Conservation (phyloP, 306 rosid species). For the Vigna radiata region DNA sequence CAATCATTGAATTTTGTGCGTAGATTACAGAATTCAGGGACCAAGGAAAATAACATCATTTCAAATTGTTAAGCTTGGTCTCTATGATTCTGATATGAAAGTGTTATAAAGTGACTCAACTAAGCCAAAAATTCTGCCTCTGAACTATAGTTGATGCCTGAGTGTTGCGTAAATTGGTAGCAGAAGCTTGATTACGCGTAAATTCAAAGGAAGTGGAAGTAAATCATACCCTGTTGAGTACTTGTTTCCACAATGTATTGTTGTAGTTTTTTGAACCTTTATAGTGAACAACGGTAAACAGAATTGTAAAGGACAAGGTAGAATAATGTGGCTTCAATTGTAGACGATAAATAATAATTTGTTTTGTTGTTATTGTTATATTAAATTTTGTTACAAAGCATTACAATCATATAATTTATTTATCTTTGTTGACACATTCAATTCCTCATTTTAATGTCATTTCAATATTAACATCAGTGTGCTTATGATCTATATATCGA, state of each 20-base stretch:
- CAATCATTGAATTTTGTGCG: conserved; percentile 34
- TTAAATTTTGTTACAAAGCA: no score
- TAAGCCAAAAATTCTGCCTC: no score
- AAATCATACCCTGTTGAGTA: conserved; percentile 1
- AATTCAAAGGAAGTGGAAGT: conserved; percentile 16
- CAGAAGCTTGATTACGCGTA: neutral
- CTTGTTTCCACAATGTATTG: no score
- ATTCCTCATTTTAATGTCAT: no score
- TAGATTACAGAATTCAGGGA: conserved; percentile 36
- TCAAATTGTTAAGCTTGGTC: conserved; percentile 9
- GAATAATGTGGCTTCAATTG: conserved; percentile 45
- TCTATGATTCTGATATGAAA: conserved; percentile 11
- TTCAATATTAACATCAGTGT: no score
- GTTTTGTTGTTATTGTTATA: no score
- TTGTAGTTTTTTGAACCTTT: neutral
- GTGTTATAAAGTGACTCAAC: conserved; percentile 17
- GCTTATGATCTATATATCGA: no score
- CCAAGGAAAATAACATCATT: conserved; percentile 30
- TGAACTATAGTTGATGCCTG: no score
- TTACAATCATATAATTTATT: no score
- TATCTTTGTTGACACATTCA: no score
- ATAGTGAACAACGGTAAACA: conserved; percentile 41
- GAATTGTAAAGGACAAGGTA: conserved; percentile 32
- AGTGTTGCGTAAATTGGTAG: no score
- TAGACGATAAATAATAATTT: no score